These are phyloP conservation scores for Scytalidium lignicola DNA, from an alignment of 2,329 filamentous ascomycete genomes.

Conservation along the genomic window DNA sequence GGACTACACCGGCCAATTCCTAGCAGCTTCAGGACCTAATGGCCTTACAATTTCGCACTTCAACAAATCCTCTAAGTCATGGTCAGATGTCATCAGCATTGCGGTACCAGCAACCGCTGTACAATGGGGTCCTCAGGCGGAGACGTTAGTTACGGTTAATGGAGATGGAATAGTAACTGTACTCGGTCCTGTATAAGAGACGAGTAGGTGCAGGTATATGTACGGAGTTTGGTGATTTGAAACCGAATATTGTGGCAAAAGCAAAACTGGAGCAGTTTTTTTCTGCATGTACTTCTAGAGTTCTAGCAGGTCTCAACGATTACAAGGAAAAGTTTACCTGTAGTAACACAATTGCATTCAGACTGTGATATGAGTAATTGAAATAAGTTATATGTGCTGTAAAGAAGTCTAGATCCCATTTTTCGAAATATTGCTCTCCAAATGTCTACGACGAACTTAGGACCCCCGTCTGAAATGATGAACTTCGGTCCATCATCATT, in stretches of 20 bases:
- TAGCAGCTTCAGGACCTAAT: slow-evolving; percentile 74
- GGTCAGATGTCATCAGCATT: slow-evolving; percentile 79
- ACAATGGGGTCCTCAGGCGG: slow-evolving; percentile 71
- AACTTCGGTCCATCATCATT: too few relatives aligned
- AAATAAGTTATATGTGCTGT: too few relatives aligned
- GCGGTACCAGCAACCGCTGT: slow-evolving; percentile 69
- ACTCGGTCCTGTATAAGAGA: slow-evolving; percentile 42
- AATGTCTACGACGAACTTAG: too few relatives aligned
- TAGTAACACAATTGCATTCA: slow-evolving; percentile 1
- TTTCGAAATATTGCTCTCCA: too few relatives aligned
- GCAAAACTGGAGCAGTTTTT: slow-evolving; percentile 15
- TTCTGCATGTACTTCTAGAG: slow-evolving; percentile 21
- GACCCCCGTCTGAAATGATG: too few relatives aligned
- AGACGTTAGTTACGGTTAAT: slow-evolving; percentile 70
- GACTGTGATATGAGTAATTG: slow-evolving; percentile 5
- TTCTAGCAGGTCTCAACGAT: neutral
- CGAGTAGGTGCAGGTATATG: slow-evolving; percentile 35
- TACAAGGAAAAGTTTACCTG: neutral
- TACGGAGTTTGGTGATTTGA: slow-evolving; percentile 15
- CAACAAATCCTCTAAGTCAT: slow-evolving; percentile 77
- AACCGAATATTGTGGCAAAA: slow-evolving; percentile 16
- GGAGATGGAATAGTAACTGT: slow-evolving; percentile 71
- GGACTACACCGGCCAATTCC: slow-evolving; percentile 94
- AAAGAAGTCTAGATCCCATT: too few relatives aligned
- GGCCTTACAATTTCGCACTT: slow-evolving; percentile 88